Evolutionary conservation across 306 rosid species (phyloP), one percentile per base, ranked within the genome.

Genomic region (Potentilla sterilis): DNA sequence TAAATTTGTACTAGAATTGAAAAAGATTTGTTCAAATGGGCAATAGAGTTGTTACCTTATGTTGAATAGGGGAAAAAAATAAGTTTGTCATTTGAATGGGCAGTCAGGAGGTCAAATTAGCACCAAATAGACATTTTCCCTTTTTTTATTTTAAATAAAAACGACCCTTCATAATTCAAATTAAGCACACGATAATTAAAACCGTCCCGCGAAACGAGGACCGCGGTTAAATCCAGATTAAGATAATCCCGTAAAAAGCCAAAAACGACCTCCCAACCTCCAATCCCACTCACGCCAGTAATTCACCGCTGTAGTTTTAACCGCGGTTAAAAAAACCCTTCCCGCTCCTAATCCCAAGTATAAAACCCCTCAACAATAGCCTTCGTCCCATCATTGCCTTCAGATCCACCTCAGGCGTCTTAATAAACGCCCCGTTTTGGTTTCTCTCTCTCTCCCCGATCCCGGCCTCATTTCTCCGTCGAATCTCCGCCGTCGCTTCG

Each of bases 381-480:
- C 0, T 42, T 5, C 32, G 66, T 22, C 74, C 34, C 74, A 34
- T 37, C 70, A 63, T 62, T 74, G 15, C 59, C 44, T 11, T 7
- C 47, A 22, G 34, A 12, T 2, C 16, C 34, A 35, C 24, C 73
- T 44, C 84, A 66, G 84, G 86, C 86, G 89, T 88, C 92, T 88
- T 88, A 46, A 83, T 88, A 88, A 85, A 88, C 89, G 88, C 86
- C 86, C 49, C 46, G 48, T 74, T 40, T 34, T 38, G 41, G 51
- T 41, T 54, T 5, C 5, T 37, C 80, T 79, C 80, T 73, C 10
- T 34, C n/a, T 4, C 9, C 34, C 44, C 46, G 14, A 16, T 64
- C 46, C n/a, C 44, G 9, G 4, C 24, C 69, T 35, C 44, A 2
- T 37, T 5, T 64, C 68, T 63, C 68, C 68, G 68, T 2, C 68